phyloP scores from a whole-genome alignment of 2,329 filamentous ascomycete species.

The Seiridium cupressi region DNA sequence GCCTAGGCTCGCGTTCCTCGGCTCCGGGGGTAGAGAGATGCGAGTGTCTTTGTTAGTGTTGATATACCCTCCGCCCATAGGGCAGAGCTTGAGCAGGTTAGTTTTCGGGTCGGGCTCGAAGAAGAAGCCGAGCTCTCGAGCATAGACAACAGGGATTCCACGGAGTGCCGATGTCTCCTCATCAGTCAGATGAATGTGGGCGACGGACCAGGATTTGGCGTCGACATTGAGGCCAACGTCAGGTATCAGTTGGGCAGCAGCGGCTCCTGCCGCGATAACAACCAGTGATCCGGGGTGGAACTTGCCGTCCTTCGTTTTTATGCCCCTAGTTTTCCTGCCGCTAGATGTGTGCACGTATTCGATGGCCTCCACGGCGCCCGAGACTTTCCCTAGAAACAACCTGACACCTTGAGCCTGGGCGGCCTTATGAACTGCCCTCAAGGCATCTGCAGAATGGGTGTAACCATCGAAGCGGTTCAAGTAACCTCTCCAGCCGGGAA shows the following conservation, averaged over 20 bases:
- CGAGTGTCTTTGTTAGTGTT: constrained; percentile 27
- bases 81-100: constrained; percentile 58
- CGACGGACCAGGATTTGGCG: constrained; percentile 58
- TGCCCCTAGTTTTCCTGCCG: constrained; percentile 18
- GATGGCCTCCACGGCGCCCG: constrained; percentile 38
- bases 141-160: constrained; percentile 60
- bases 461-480: constrained; percentile 57
- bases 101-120: constrained; percentile 63
- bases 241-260: constrained; percentile 44
- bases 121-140: constrained; percentile 62
- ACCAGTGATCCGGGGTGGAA: constrained; percentile 34
- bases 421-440: constrained; percentile 43
- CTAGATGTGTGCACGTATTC: constrained; percentile 15
- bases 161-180: constrained; percentile 52
- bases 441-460: constrained; percentile 51
- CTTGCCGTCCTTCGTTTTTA: constrained; percentile 21
- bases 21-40: not conserved
- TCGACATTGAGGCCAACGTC: constrained; percentile 47
- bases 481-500: constrained; percentile 51
- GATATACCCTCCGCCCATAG: constrained; percentile 56
- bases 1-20: constrained; percentile 19
- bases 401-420: constrained; percentile 29
- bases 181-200: constrained; percentile 55
- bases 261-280: constrained; percentile 52
- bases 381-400: constrained; percentile 38